These are phyloP conservation scores for Peribolospora baueri DNA, from an alignment of 768 basidiomycete species.

Conservation along the genomic window DNA sequence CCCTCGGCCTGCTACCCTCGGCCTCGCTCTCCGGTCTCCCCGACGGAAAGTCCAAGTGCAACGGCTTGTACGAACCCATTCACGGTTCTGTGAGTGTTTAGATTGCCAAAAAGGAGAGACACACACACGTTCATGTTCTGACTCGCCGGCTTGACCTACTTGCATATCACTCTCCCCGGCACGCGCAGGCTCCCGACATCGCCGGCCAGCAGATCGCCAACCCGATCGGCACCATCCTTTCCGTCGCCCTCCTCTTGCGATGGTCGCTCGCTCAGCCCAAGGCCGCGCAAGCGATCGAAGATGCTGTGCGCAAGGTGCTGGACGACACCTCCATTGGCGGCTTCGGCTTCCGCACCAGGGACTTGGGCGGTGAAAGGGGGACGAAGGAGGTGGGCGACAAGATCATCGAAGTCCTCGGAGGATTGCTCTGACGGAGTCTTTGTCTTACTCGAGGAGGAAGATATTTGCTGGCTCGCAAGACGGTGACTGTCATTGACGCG, in stretches of 20 bases:
- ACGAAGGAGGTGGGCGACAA: conserved; percentile 66
- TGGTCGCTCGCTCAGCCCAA: conserved; percentile 78
- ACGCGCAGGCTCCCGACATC: conserved; percentile 52
- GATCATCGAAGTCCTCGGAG: conserved; percentile 34
- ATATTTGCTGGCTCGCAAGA: too few species aligned
- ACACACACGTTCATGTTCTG: too few species aligned
- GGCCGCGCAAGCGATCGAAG: conserved; percentile 64
- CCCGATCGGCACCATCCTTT: conserved; percentile 83
- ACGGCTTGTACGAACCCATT: conserved; percentile 90
- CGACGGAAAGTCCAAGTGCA: conserved; percentile 44
- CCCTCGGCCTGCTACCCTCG: conserved; percentile 82
- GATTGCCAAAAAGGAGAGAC: too few species aligned
- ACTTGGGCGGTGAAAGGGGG: conserved; percentile 52
- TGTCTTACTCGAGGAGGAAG: too few species aligned
- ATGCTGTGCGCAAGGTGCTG: conserved; percentile 69
- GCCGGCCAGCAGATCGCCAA: conserved; percentile 85
- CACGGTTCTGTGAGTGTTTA: conserved; percentile 36
- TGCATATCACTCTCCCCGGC: background rate
- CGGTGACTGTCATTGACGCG: too few species aligned
- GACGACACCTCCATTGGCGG: conserved; percentile 48
- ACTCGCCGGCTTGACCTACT: too few species aligned
- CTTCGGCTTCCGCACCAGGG: conserved; percentile 52
- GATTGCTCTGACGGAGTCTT: conserved; percentile 2
- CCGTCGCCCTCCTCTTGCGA: conserved; percentile 71
- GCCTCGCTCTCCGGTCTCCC: conserved; percentile 68